A percentile compares a stretch with the other conserved stretches of the same genome.
Evolutionary conservation across 1,139 yeast species (phyloP).

Genomic region (Blastobotrys persicus): DNA sequence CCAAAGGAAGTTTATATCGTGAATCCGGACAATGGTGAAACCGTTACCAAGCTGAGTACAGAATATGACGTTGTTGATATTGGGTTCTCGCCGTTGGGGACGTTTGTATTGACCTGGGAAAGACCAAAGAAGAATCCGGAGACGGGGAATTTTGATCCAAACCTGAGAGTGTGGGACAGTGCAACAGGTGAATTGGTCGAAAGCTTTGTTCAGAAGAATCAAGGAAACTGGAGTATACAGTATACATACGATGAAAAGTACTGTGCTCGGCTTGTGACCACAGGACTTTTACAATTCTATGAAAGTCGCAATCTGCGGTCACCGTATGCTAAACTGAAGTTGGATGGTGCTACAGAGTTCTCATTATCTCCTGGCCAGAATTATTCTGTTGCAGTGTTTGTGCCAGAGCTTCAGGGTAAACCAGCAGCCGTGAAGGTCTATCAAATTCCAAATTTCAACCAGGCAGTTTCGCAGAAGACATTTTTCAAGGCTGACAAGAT

Average conservation of each 20-base stretch:
- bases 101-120: conserved; percentile 84
- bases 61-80: conserved; percentile 68
- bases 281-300: conserved; percentile 66
- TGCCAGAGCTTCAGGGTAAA: conserved; percentile 72
- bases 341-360: conserved; percentile 61
- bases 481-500: conserved; percentile 96
- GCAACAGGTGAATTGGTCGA: conserved; percentile 49
- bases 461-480: conserved; percentile 80
- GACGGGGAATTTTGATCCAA: conserved; percentile 68
- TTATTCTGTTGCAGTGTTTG: conserved; percentile 88
- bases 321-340: conserved; percentile 60
- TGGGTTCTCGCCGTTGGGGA: conserved; percentile 86
- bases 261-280: conserved; percentile 56
- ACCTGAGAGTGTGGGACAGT: conserved; percentile 69
- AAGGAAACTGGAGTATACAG: conserved; percentile 90
- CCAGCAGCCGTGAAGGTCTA: conserved; percentile 89
- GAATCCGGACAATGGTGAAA: conserved; percentile 51
- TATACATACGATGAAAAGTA: conserved; percentile 75
- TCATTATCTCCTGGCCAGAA: conserved; percentile 83
- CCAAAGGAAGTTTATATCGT: conserved; percentile 48
- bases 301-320: conserved; percentile 54
- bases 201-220: conserved; percentile 76
- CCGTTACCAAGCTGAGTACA: conserved; percentile 47
- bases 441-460: conserved; percentile 65
- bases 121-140: conserved; percentile 61